phyloP scores from a whole-genome alignment of 495 filamentous ascomycete species.

The Tricharina praecox region DNA sequence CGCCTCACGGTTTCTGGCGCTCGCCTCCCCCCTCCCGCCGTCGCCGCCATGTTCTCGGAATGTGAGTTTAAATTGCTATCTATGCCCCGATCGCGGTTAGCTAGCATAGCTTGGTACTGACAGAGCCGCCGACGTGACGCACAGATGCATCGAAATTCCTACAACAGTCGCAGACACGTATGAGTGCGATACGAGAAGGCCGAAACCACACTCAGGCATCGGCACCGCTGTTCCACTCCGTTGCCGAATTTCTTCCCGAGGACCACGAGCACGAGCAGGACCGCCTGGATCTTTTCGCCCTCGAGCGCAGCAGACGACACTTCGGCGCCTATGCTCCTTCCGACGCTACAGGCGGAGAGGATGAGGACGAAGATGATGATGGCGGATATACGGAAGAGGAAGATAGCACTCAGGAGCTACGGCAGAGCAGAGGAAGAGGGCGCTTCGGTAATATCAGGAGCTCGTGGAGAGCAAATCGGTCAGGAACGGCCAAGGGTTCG shows the following conservation, averaged over 20 bases:
- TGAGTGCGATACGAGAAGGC: slow-evolving; percentile 31
- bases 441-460: slow-evolving; percentile 32
- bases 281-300: slow-evolving; percentile 77
- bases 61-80: slow-evolving; percentile 43
- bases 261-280: slow-evolving; percentile 82
- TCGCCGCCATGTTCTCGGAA: slow-evolving; percentile 78
- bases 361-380: slow-evolving; percentile 41
- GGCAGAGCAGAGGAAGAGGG: slow-evolving; percentile 16
- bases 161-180: slow-evolving; percentile 85
- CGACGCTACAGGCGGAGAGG: slow-evolving; percentile 38
- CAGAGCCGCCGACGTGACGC: neutral
- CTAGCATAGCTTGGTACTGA: too few species aligned
- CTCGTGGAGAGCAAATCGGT: slow-evolving; percentile 38
- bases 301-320: slow-evolving; percentile 73
- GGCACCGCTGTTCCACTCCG: slow-evolving; percentile 73
- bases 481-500: slow-evolving; percentile 11
- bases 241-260: slow-evolving; percentile 36
- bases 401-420: slow-evolving; percentile 24
- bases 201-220: slow-evolving; percentile 14
- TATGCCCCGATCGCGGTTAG: slow-evolving; percentile 12
- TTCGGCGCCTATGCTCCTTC: slow-evolving; percentile 40
- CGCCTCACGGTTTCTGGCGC: slow-evolving; percentile 19
- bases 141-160: slow-evolving; percentile 93
- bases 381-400: slow-evolving; percentile 27
- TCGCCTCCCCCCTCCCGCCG: slow-evolving; percentile 11